Base-by-base conservation (phyloP, 768 basidiomycete species). In the Trametes gibbosa region DNA sequence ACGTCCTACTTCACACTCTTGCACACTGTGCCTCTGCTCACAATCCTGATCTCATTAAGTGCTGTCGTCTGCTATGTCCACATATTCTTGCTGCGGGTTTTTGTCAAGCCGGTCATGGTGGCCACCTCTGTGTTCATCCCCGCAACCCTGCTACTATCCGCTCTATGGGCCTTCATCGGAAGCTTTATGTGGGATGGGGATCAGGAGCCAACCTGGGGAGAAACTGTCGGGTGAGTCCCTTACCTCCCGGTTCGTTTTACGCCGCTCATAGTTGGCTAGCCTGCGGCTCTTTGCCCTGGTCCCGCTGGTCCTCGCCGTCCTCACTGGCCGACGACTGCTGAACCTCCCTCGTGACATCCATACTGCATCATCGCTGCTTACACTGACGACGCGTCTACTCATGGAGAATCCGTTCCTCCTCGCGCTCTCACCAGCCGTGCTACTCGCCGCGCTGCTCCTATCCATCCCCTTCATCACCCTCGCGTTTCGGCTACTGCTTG, bases 51-150 rank as follows among this genome's bases (percentile, higher is more conserved):
- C 3, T 77, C 89, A 60, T 68, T 84, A 59, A 89, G 88, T 66
- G 89, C 91, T 12, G 71, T 77, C 21, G 81, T 82, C 45, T 87
- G 90, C 8, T 93, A 93, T 69, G 73, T 77, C 42, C 89, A 92
- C 69, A 84, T 92, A 42, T 80, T 85, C 62, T 79, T 95, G 41
- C 74, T 96, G 50, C 84, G 86, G 58, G 79, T 91, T 59, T 93
- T 94, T 65, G 89, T 92, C 57, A 84, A 86, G 56, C 93, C 94
- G 17, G 89, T 92, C 50, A 85, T 96, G 77, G 73, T 92, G 37
- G 81, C 80, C 23, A 92, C 90, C 0, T 85, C 86, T 17, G 76
- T 93, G 25, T 88, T 89, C 66, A 84, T 90, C 48, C 90, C 92
- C 40, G 80, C 81, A 25, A 85, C 86, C 0, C 75, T 93, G 60